These are phyloP conservation scores for Stentor roeselii DNA, from an alignment of 73 alveolate species.

Conservation along the genomic window DNA sequence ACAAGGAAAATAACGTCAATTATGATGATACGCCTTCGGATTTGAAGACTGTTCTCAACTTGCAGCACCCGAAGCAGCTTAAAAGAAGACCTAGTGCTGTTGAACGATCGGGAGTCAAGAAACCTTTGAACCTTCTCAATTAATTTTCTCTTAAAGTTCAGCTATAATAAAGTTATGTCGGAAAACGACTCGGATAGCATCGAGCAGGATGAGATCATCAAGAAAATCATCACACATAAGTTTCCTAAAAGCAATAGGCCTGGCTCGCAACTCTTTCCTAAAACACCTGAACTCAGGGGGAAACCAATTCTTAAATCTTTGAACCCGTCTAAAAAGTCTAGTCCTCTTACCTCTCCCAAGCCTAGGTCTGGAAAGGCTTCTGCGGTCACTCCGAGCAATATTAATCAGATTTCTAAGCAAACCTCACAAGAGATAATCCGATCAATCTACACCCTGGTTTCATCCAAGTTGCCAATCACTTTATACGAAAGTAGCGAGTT, in stretches of 20 bases:
- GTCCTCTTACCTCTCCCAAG: not conserved
- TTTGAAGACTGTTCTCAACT: no score
- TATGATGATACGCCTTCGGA: no score
- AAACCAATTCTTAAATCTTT: not conserved
- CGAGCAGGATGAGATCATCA: not conserved
- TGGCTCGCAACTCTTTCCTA: not conserved
- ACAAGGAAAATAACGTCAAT: no score
- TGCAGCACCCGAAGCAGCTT: no score
- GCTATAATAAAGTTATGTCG: not conserved
- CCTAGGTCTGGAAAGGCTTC: not conserved
- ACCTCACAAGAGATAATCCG: not conserved
- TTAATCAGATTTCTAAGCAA: not conserved
- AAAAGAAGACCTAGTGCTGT: no score
- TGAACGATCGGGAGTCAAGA: no score
- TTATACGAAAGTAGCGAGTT: conserved; percentile 2
- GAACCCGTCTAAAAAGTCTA: not conserved
- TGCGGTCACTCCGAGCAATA: not conserved
- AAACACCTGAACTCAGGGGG: not conserved
- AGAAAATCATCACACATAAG: not conserved
- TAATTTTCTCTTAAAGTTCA: no score
- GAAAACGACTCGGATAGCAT: not conserved
- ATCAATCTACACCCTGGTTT: conserved; percentile 1
- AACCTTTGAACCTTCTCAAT: no score
- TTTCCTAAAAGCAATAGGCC: not conserved
- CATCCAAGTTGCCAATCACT: conserved; percentile 9